Percentiles rank a stretch among this genome's conserved stretches.
Evolutionary conservation across 2,329 filamentous ascomycete species (phyloP).

Genomic region (Raffaelea ambrosiae): DNA sequence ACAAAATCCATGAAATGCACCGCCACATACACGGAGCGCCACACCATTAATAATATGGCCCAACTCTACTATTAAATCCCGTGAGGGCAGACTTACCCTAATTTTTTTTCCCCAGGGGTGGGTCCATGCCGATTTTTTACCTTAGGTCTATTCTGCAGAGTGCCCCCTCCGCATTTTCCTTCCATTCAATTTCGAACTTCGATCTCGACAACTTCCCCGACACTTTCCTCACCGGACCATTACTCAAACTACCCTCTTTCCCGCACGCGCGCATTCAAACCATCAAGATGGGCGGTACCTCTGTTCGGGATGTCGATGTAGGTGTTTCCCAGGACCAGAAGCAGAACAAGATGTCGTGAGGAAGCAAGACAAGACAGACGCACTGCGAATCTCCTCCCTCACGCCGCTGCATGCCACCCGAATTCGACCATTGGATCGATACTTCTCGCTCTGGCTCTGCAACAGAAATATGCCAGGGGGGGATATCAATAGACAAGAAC

Average conservation of each 20-base stretch:
- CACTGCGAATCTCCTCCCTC: slow-evolving; percentile 4
- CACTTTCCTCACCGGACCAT: slow-evolving; percentile 1
- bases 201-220: slow-evolving; percentile 7
- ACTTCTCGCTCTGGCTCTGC: neutral
- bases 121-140: neutral
- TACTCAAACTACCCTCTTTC: neutral
- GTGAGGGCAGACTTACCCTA: neutral
- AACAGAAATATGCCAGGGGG: too few relatives aligned
- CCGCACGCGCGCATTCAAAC: slow-evolving; percentile 8
- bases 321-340: slow-evolving; percentile 27
- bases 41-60: too few relatives aligned
- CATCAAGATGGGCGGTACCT: slow-evolving; percentile 66
- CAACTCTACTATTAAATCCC: too few relatives aligned
- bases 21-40: too few relatives aligned
- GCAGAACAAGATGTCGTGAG: too few relatives aligned
- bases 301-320: slow-evolving; percentile 81
- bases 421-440: neutral
- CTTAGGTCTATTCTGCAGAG: neutral
- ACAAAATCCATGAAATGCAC: too few relatives aligned
- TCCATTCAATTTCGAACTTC: neutral
- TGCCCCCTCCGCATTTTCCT: slow-evolving; percentile 2
- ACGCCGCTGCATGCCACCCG: slow-evolving; percentile 2
- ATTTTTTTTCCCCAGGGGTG: neutral
- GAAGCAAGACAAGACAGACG: slow-evolving; percentile 6
- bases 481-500: too few relatives aligned